Conservation (phyloP, 768 basidiomycete genomes). For the Cystofilobasidium bisporidii region DNA sequence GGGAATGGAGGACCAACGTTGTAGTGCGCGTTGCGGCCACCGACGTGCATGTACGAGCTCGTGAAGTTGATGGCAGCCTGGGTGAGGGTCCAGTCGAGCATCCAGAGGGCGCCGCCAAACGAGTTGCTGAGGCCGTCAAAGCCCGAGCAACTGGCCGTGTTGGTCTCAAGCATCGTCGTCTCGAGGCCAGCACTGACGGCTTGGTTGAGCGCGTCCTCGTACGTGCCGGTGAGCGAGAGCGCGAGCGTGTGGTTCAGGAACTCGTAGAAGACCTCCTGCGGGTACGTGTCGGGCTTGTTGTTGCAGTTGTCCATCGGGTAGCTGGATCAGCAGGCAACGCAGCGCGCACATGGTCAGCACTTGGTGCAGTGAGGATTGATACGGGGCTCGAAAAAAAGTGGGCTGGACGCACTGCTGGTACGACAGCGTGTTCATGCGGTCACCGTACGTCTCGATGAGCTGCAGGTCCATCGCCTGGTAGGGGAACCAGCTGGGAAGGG, state of each 20-base stretch:
- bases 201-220: conserved; percentile 43
- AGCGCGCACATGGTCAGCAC: no score
- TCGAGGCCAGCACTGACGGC: conserved; percentile 36
- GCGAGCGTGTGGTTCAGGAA: conserved; percentile 57
- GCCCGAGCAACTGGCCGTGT: conserved; percentile 47
- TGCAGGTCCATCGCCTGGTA: conserved; percentile 38
- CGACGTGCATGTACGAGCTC: conserved; percentile 48
- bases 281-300: conserved; percentile 12
- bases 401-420: conserved; percentile 38
- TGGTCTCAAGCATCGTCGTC: conserved; percentile 61
- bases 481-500: conserved; percentile 44
- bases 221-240: conserved; percentile 47
- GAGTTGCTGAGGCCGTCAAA: conserved; percentile 52
- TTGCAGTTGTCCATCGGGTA: conserved; percentile 39
- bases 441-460: conserved; percentile 36
- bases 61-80: conserved; percentile 52
- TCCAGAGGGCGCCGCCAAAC: conserved; percentile 54
- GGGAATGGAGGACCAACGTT: conserved; percentile 49
- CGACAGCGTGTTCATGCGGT: conserved; percentile 35
- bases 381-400: no score
- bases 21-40: conserved; percentile 48
- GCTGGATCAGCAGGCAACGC: conserved; percentile 19
- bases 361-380: no score
- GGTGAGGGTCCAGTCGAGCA: conserved; percentile 51
- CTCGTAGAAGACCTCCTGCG: conserved; percentile 44